A percentile compares a stretch with the other conserved stretches of the same genome.
These are phyloP conservation scores for Rubus parviflorus DNA, from an alignment of 306 rosid genomes.

Conservation along the genomic window DNA sequence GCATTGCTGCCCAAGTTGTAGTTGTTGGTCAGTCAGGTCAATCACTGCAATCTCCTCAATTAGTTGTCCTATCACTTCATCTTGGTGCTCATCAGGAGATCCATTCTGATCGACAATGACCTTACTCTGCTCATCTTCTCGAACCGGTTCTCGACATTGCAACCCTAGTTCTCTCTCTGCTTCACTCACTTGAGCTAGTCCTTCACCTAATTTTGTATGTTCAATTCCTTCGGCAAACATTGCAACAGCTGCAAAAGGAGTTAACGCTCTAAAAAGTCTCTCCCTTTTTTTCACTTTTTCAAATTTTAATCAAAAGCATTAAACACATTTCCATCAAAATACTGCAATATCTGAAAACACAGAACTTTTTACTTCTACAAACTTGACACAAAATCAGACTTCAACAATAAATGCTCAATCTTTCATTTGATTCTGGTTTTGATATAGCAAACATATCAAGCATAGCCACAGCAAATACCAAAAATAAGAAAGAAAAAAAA, in stretches of 20 bases:
- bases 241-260: neutral
- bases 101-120: neutral
- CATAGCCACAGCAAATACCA: neutral
- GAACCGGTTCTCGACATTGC: neutral
- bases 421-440: neutral
- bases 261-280: neutral
- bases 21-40: neutral
- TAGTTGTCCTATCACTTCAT: neutral
- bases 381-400: neutral
- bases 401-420: neutral
- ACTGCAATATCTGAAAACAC: neutral
- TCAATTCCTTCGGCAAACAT: neutral
- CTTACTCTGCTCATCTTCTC: neutral
- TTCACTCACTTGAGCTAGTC: slow-evolving; percentile 10
- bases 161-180: neutral
- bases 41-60: neutral
- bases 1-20: neutral
- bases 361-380: neutral
- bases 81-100: neutral
- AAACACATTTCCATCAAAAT: neutral
- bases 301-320: neutral
- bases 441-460: neutral
- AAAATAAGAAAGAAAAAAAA: no score
- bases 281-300: neutral
- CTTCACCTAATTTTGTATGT: neutral